These are phyloP conservation scores for Leptomonas pyrrhocoris DNA, from an alignment of 208 protist species.

Conservation along the genomic window DNA sequence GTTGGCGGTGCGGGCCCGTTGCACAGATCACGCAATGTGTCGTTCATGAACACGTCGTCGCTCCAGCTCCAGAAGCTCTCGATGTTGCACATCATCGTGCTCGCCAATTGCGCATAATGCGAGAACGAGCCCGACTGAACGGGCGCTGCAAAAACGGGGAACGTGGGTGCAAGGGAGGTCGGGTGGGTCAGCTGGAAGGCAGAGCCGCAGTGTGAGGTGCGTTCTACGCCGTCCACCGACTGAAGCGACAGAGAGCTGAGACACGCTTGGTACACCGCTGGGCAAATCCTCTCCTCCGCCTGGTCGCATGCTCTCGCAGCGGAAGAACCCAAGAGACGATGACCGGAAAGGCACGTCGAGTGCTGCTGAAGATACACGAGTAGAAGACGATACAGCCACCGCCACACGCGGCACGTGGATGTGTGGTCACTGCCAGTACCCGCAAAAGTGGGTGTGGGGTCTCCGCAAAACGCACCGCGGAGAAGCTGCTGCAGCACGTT, in stretches of 20 bases:
- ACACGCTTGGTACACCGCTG: not conserved
- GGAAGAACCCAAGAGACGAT: not conserved
- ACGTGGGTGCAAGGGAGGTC: not conserved
- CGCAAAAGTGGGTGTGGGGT: not conserved
- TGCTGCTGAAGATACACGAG: not conserved
- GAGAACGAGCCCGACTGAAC: not conserved
- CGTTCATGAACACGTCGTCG: not conserved
- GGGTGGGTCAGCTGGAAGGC: not conserved
- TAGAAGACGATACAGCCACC: not conserved
- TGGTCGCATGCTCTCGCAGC: not conserved
- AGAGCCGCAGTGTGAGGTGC: not conserved
- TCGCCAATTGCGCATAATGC: not conserved
- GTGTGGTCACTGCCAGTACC: not conserved
- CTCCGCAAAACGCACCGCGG: not conserved
- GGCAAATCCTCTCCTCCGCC: not conserved
- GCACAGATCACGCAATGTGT: not conserved
- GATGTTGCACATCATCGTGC: conserved; percentile 7
- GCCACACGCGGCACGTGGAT: not conserved
- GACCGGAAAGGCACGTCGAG: not conserved
- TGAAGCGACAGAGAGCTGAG: not conserved
- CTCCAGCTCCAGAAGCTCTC: not conserved
- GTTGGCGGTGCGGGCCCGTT: not conserved
- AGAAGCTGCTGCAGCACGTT: not conserved
- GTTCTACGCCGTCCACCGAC: not conserved
- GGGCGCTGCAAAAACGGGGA: not conserved